phyloP scores from a whole-genome alignment of 2,329 filamentous ascomycete genomes.

The Penicillium freii region DNA sequence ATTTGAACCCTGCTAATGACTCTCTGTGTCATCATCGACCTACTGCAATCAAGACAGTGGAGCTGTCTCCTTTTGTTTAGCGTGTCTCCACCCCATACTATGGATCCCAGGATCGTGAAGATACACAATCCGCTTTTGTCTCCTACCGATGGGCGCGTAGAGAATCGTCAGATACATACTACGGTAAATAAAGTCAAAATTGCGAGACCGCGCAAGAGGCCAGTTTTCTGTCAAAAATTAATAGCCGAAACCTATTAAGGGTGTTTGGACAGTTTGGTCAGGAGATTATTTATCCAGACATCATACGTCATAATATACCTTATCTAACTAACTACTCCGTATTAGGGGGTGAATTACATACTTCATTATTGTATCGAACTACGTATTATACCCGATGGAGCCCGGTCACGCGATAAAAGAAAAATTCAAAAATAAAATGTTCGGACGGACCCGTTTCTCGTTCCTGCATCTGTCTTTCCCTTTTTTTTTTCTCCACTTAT shows the following conservation, averaged over 20 bases:
- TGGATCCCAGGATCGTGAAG: background rate
- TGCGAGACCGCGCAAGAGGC: background rate
- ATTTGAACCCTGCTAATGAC: background rate
- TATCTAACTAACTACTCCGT: background rate
- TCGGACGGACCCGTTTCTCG: conserved; percentile 30
- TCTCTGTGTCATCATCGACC: background rate
- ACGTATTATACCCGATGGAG: conserved; percentile 16
- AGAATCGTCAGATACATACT: background rate
- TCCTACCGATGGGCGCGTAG: background rate
- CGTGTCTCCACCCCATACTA: background rate
- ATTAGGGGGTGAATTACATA: background rate
- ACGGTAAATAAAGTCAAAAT: background rate
- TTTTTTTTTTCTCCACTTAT: conserved; percentile 24
- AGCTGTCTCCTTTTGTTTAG: background rate
- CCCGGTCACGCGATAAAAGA: conserved; percentile 19
- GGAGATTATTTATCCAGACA: background rate
- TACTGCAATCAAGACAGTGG: background rate
- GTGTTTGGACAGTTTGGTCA: background rate
- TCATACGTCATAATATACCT: background rate
- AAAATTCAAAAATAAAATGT: conserved; percentile 15
- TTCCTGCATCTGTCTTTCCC: conserved; percentile 29
- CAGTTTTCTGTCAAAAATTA: background rate
- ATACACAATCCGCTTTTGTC: background rate
- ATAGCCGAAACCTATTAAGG: background rate
- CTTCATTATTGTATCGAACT: background rate